A percentile compares a stretch with the other conserved stretches of the same genome.
Conservation (phyloP, 2,329 filamentous ascomycete species). For the Nannizzia gypsea region DNA sequence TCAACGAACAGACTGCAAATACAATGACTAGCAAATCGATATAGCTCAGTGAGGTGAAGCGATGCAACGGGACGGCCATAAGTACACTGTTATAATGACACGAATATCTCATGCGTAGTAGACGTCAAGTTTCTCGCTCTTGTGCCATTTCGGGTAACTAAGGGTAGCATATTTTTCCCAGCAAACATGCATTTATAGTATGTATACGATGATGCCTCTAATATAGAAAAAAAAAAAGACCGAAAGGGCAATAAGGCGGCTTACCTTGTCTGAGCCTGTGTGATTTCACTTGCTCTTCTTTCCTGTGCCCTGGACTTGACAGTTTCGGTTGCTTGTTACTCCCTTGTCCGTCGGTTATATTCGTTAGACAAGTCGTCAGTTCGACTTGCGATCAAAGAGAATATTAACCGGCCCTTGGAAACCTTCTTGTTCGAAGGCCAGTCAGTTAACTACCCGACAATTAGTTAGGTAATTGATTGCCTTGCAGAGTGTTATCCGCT, state of each 20-base stretch:
- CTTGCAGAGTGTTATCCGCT: background rate
- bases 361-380: background rate
- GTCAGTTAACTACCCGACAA: background rate
- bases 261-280: too few species aligned
- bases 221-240: too few species aligned
- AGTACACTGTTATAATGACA: background rate
- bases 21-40: background rate
- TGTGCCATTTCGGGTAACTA: background rate
- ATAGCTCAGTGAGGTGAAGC: background rate
- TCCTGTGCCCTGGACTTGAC: too few species aligned
- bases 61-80: background rate
- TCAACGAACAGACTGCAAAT: background rate
- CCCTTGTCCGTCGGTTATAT: background rate
- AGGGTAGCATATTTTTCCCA: background rate
- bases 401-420: background rate
- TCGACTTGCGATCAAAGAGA: background rate
- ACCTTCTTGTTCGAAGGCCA: background rate
- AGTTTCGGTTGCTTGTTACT: too few species aligned
- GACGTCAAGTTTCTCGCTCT: background rate
- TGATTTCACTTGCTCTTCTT: too few species aligned
- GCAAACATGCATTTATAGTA: background rate
- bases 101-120: background rate
- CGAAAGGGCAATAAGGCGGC: too few species aligned
- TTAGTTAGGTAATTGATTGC: background rate
- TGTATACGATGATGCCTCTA: background rate